These are phyloP conservation scores for Potentilla sterilis DNA, from an alignment of 306 rosid genomes.

Conservation along the genomic window DNA sequence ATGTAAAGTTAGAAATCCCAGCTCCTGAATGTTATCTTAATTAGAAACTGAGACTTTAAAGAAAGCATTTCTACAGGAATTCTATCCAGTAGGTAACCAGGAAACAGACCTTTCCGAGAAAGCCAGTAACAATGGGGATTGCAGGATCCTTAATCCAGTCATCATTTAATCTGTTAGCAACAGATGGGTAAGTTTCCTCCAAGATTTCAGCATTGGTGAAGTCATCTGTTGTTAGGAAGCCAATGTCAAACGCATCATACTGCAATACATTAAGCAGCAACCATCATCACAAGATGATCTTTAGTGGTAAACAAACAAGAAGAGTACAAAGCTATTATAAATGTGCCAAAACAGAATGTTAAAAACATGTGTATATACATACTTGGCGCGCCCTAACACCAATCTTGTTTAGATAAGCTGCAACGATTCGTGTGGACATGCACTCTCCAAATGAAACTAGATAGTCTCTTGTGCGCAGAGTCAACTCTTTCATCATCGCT, in stretches of 20 bases:
- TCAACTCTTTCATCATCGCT: slow-evolving; percentile 70
- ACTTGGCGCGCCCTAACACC: slow-evolving; percentile 64
- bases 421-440: slow-evolving; percentile 72
- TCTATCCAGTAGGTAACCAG: not conserved
- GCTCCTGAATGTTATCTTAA: not conserved
- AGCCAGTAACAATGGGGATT: slow-evolving; percentile 65
- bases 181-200: slow-evolving; percentile 71
- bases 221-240: slow-evolving; percentile 68
- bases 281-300: slow-evolving; percentile 2
- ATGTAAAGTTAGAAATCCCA: not conserved
- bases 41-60: not conserved
- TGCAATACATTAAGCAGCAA: slow-evolving; percentile 33
- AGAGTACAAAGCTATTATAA: not conserved
- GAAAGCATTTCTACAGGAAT: slow-evolving; percentile 6
- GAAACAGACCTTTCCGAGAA: slow-evolving; percentile 61
- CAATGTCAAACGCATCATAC: slow-evolving; percentile 80
- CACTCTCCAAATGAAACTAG: slow-evolving; percentile 74
- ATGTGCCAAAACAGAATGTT: not conserved
- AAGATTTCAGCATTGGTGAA: slow-evolving; percentile 73
- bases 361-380: slow-evolving; percentile 29
- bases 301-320: not conserved
- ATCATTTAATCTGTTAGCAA: slow-evolving; percentile 49
- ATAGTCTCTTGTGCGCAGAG: slow-evolving; percentile 51
- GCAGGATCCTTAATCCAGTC: slow-evolving; percentile 68
- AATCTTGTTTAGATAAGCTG: slow-evolving; percentile 53